A percentile compares a stretch with the other conserved stretches of the same genome.
Conservation (phyloP, 352 stramenopile species). For the Pythium inflatum region DNA sequence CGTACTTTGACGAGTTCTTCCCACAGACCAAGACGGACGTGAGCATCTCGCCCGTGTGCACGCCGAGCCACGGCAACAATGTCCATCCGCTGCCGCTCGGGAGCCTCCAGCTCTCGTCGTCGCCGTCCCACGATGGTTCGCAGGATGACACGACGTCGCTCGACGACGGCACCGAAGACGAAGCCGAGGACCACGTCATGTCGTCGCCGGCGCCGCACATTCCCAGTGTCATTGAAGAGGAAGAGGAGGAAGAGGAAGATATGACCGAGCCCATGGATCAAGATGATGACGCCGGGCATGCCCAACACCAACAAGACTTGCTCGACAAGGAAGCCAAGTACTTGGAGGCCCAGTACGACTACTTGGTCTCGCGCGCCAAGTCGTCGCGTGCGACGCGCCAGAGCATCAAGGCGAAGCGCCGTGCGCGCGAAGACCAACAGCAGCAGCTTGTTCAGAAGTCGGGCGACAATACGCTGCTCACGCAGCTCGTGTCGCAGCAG, state of each 20-base stretch:
- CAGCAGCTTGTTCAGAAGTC: conserved; percentile 43
- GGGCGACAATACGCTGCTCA: conserved; percentile 56
- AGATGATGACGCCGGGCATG: conserved; percentile 20
- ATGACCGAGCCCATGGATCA: conserved; percentile 14
- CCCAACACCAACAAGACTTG: conserved; percentile 59
- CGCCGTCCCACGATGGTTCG: conserved; percentile 42
- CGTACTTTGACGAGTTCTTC: conserved; percentile 33
- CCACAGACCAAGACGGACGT: conserved; percentile 46
- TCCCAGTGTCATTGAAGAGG: conserved; percentile 20
- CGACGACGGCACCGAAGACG: conserved; percentile 20
- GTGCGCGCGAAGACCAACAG: conserved; percentile 44
- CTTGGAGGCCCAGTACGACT: conserved; percentile 67
- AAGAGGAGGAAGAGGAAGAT: conserved; percentile 33
- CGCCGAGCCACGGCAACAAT: conserved; percentile 30
- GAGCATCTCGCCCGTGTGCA: conserved; percentile 37
- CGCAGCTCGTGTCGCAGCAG: conserved; percentile 65
- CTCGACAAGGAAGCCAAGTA: conserved; percentile 76
- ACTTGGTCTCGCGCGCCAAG: conserved; percentile 50
- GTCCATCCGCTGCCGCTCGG: conserved; percentile 1
- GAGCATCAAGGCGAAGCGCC: conserved; percentile 55
- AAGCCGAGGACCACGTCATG: conserved; percentile 1
- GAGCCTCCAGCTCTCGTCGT: conserved; percentile 28
- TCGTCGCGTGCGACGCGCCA: conserved; percentile 20
- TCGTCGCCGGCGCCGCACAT: background rate
- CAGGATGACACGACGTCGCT: conserved; percentile 38